Conservation (phyloP, 2,329 filamentous ascomycete genomes). For the Arthroderma sp. region DNA sequence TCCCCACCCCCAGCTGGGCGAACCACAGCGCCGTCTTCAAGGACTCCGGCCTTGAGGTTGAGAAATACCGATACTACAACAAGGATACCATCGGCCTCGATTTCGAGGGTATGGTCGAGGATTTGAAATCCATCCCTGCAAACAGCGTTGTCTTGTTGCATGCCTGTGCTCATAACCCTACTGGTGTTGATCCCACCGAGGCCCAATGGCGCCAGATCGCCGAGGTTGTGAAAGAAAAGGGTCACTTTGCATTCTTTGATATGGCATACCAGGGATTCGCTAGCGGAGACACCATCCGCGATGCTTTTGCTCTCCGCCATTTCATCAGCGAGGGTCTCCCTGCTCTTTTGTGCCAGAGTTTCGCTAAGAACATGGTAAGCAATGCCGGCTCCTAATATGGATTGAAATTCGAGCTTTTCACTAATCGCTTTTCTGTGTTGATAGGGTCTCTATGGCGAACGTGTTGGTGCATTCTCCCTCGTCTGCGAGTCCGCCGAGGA, state of each 20-base stretch:
- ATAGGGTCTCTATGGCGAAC: conserved; percentile 92
- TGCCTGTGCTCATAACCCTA: conserved; percentile 96
- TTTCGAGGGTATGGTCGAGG: conserved; percentile 82
- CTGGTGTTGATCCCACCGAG: conserved; percentile 81
- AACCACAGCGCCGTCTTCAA: conserved; percentile 96
- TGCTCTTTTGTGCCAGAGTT: conserved; percentile 78
- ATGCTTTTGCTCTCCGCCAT: conserved; percentile 85
- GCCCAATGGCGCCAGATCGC: conserved; percentile 91
- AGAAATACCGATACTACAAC: conserved; percentile 98
- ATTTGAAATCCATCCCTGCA: conserved; percentile 78
- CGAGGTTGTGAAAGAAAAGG: conserved; percentile 68
- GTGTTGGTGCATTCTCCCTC: conserved; percentile 91
- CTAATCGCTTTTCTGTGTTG: neutral
- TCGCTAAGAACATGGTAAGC: conserved; percentile 96
- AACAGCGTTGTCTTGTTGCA: conserved; percentile 87
- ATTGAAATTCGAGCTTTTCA: neutral
- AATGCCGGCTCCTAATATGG: neutral
- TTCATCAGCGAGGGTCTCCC: conserved; percentile 89
- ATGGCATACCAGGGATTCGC: conserved; percentile 99
- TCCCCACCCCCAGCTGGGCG: conserved; percentile 91
- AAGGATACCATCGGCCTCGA: conserved; percentile 96
- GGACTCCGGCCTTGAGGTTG: conserved; percentile 78
- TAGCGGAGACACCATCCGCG: conserved; percentile 77
- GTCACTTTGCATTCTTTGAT: conserved; percentile 94
- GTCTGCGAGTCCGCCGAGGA: conserved; percentile 74